These are phyloP conservation scores for Trametes villosa DNA, from an alignment of 768 basidiomycete species.

Conservation along the genomic window DNA sequence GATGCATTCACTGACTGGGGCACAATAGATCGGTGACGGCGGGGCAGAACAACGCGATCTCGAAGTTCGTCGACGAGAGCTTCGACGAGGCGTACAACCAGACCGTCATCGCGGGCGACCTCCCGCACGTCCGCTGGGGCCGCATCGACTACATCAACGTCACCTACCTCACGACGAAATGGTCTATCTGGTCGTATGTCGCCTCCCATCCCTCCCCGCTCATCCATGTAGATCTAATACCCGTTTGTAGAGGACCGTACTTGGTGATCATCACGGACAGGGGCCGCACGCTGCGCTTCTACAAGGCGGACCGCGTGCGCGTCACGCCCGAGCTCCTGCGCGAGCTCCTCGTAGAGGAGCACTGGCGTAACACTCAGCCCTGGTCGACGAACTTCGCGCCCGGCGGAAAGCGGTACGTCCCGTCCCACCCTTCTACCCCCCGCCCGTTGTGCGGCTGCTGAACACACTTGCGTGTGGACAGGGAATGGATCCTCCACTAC, in stretches of 20 bases:
- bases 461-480: constrained; percentile 38
- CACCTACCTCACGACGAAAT: constrained; percentile 81
- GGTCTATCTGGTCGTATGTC: constrained; percentile 83
- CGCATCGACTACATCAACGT: constrained; percentile 89
- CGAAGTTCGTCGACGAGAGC: constrained; percentile 68
- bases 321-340: constrained; percentile 63
- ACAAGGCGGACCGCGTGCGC: constrained; percentile 64
- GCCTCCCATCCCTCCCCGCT: neutral
- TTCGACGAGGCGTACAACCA: constrained; percentile 79
- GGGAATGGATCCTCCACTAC: constrained; percentile 71
- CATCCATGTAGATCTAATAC: neutral
- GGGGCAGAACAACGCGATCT: constrained; percentile 63
- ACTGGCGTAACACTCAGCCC: constrained; percentile 62
- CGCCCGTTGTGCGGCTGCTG: neutral
- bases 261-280: constrained; percentile 72
- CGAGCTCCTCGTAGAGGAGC: constrained; percentile 66
- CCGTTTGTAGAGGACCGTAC: constrained; percentile 65
- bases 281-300: constrained; percentile 83
- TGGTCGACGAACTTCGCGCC: constrained; percentile 77
- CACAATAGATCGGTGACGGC: constrained; percentile 57
- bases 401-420: constrained; percentile 69
- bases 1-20: neutral
- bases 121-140: constrained; percentile 78
- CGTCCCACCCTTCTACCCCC: constrained; percentile 1
- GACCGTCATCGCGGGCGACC: constrained; percentile 58